Evolutionary conservation across 164 flowering plant genomes (phyloP).

Genomic region (Litsea cubeba): DNA sequence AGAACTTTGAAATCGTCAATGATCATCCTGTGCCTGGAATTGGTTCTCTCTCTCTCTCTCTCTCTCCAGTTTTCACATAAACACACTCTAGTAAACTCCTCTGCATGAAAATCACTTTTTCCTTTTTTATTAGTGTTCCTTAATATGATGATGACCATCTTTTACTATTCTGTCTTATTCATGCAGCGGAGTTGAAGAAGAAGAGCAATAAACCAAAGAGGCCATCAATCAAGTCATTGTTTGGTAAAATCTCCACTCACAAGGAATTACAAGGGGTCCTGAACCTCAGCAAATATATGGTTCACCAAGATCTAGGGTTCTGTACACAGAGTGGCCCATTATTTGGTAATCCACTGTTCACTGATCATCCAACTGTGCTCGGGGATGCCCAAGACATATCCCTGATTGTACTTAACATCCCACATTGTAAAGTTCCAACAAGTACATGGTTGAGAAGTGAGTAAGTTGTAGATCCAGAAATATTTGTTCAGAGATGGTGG

Average conservation of each 20-base stretch:
- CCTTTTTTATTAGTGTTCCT: neutral
- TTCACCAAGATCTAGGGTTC: neutral
- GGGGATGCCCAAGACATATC: no score
- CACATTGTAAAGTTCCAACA: no score
- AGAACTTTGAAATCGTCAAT: conserved; percentile 38
- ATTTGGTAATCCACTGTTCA: neutral
- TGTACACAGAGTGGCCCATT: no score
- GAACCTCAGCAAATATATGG: neutral
- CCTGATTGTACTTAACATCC: no score
- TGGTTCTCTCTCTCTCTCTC: conserved; percentile 19
- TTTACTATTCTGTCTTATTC: neutral
- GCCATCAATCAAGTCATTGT: conserved; percentile 42
- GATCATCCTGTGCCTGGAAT: conserved; percentile 29
- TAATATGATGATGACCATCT: neutral
- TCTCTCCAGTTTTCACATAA: neutral
- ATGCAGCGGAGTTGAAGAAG: conserved; percentile 45
- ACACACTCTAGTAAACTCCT: neutral
- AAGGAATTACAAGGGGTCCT: neutral
- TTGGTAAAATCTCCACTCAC: conserved; percentile 27
- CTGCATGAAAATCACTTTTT: neutral
- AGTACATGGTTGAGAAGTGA: neutral
- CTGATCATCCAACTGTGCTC: neutral
- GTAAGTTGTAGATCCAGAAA: neutral
- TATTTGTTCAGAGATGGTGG: neutral
- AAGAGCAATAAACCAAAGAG: conserved; percentile 37